Percentiles rank a stretch among this genome's conserved stretches.
Evolutionary conservation across 768 basidiomycete species (phyloP).

Genomic region (Tricholoma flavovirens): DNA sequence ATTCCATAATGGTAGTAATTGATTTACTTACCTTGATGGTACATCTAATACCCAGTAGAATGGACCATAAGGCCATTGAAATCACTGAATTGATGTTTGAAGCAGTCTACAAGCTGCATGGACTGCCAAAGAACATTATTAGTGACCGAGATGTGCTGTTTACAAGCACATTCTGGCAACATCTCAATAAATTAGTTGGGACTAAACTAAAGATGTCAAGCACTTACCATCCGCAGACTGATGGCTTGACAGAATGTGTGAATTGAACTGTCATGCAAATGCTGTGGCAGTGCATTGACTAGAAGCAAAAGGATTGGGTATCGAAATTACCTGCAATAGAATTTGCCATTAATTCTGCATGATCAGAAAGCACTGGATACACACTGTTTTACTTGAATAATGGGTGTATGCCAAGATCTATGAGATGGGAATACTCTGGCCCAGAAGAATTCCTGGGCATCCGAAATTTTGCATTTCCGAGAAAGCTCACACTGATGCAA

Average conservation of each 20-base stretch:
- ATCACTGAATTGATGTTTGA: conserved; percentile 10
- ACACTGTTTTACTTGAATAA: conserved; percentile 25
- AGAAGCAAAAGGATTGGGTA: too few species aligned
- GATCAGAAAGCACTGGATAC: conserved; percentile 21
- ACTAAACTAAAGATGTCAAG: too few species aligned
- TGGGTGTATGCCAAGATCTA: conserved; percentile 15
- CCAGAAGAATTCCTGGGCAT: conserved; percentile 17
- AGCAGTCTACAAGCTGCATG: conserved; percentile 11
- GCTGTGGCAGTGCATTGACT: too few species aligned
- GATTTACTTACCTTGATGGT: conserved; percentile 4
- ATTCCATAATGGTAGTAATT: neutral
- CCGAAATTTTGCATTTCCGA: conserved; percentile 16
- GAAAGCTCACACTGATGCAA: conserved; percentile 12
- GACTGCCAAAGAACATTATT: conserved; percentile 6
- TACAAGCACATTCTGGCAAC: too few species aligned
- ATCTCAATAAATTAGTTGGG: too few species aligned
- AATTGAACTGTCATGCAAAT: too few species aligned
- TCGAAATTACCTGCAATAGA: conserved; percentile 25
- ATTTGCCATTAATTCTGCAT: conserved; percentile 32
- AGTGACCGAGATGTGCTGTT: neutral
- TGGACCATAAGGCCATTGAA: conserved; percentile 3
- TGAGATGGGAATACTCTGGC: neutral
- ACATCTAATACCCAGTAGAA: conserved; percentile 14
- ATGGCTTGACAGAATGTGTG: too few species aligned
- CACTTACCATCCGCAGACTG: too few species aligned